Base-by-base conservation (phyloP, 306 rosid species). In the Quercus dentata region DNA sequence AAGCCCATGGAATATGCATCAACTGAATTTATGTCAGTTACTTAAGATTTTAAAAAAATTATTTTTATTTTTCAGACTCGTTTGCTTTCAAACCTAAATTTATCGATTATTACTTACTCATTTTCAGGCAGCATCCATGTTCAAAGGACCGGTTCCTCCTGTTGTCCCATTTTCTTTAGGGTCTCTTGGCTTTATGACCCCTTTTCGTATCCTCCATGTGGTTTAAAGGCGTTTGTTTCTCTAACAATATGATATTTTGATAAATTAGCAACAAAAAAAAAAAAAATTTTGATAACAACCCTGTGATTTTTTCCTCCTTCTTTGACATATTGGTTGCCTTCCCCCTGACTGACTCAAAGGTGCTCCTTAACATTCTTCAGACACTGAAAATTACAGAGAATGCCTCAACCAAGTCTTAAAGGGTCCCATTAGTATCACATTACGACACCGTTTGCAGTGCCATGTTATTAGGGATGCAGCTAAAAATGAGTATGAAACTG, bases 121-220 rank as follows among this genome's bases (percentile, higher is more conserved):
- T 78, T 52, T 87, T 88, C 99, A 95, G 99, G 96, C 98, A 58
- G 99, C 98, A 18, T 95, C 99, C 72, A 89, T 89, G 97, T 95
- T 95, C 91, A 95, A 91, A 86, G 98, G 99, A 65, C 97, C 99
- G 5, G 97, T 91, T 83, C 99, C 99, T 86, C 99, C 98, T 5
- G 64, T 95, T 67, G 99, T 93, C 78, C 93, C 99, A 13, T 93
- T 95, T 89, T 95, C 99, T 74, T 87, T 91, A 80, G 99, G 99
- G 25, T 93, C 99, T 74, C 89, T 93, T 75, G 99, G 99, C 74
- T 95, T 95, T 85, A 89, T 95, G 99, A 93, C 98, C 70, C 99
- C 93, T 69, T 95, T 91, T 74, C 83, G 99, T 95, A 95, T 95
- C 98, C 99, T 95, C 51, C 74, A 74, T 74, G 73, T 49, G 71